Conservation (phyloP, 805 yeast species). For the Zygosaccharomyces gambellarensis region DNA sequence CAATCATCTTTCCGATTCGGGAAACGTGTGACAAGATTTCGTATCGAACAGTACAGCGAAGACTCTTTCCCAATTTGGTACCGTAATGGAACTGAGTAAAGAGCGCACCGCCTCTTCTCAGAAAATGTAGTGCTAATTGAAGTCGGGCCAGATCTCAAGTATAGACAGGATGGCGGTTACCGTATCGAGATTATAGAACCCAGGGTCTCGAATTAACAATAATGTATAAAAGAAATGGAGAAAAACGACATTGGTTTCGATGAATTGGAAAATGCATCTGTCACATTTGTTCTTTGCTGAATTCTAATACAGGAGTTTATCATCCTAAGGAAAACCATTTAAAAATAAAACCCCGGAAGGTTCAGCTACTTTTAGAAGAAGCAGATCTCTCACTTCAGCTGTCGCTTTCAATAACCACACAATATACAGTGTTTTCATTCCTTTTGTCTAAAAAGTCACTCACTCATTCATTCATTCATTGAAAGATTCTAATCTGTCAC, state of each 20-base stretch:
- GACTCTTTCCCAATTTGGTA: background rate
- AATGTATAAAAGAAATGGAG: constrained; percentile 5
- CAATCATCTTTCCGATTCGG: constrained; percentile 6
- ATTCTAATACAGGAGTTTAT: background rate
- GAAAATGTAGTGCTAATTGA: background rate
- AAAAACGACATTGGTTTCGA: background rate
- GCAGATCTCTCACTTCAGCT: background rate
- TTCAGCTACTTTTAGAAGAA: constrained; percentile 8
- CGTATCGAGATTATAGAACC: constrained; percentile 2
- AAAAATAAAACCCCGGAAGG: background rate
- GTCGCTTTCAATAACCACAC: constrained; percentile 4
- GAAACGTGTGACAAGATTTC: background rate
- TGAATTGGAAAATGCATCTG: background rate
- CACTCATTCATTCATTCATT: constrained; percentile 1
- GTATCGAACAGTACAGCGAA: background rate
- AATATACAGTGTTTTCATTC: constrained; percentile 13
- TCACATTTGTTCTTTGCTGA: background rate
- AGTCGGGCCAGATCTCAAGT: constrained; percentile 3
- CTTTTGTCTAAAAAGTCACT: constrained; percentile 3
- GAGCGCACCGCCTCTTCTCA: constrained; percentile 4
- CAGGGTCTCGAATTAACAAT: background rate
- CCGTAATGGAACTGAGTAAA: background rate
- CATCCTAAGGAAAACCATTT: background rate
- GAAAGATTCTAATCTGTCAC: background rate
- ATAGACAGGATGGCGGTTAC: constrained; percentile 5